Base-by-base conservation (phyloP, 441 rosid genomes). In the Populus hybrid region DNA sequence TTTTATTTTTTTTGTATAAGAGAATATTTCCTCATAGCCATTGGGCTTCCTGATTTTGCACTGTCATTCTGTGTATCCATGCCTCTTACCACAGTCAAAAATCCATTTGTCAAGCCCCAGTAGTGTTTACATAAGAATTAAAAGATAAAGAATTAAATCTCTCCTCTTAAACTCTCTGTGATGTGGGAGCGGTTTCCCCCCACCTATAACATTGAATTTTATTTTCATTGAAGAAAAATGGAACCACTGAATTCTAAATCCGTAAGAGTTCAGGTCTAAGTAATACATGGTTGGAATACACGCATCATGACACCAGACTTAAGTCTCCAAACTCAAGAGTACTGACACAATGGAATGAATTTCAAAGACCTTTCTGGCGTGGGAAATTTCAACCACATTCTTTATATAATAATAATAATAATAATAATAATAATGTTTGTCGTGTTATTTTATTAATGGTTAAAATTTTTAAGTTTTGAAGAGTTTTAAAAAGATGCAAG, bases 241-340 rank as follows among this genome's bases (percentile, higher is more conserved):
- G 69, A 63, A 74, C 57, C 69, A 74, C 34, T n/a, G 23, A 74
- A 72, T 28, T 18, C 32, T 30, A n/a, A 74, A 21, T 18, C n/a
- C 24, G 34, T 9, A 16, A 64, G 28, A 6, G 40, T 11, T 38
- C 35, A 38, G 67, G n/a, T 74, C 63, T 1, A 4, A 16, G 38
- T 38, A 16, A 26, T 38, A 26, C 59, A 40, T 23, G 30, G 7
- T 16, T 35, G 26, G 34, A 21, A 4, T 50, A 18, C 32, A 30
- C 32, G 14, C 12, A 6, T 50, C 59, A 50, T 50, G n/a, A 16
- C 59, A 50, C 59, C 59, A 50, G 5, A 5, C 59, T 50, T 16
- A 16, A 50, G 59, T 26, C 28, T 26, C 28, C 28, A 26, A 26
- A 26, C 28, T 26, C 0, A 26, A 26, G 28, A 26, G 26, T 24